Base-by-base conservation (phyloP, 2,329 filamentous ascomycete genomes). In the Talaromyces sp. region DNA sequence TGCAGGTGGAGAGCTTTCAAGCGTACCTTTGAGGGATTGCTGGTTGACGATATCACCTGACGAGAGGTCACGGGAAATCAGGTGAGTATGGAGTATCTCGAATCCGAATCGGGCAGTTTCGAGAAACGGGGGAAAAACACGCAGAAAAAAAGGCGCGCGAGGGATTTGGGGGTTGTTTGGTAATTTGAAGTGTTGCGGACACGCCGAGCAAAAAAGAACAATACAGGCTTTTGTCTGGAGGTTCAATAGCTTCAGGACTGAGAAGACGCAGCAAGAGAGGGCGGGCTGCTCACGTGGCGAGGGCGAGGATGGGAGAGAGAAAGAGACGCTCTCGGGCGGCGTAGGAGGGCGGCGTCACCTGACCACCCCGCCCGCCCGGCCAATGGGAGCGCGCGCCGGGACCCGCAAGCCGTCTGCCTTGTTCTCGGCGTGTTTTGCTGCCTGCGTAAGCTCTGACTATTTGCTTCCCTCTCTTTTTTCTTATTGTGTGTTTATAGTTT, bases 271-370 rank as follows among this genome's bases (percentile, higher is more conserved):
- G 64, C 53, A 56, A 15, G 33, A 68, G 71, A 71, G 70, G 67
- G 72, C 68, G 68, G 70, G 69, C 65, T 70, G 70, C 73, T 77
- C 75, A 77, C 75, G 75, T 77, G 75, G 75, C 71, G 68, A 68
- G 67, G 64, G 44, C 44, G 44, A 67, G 67, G 65, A 63, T 65
- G 57, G 61, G 63, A 57, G 61, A 59, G 60, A 58, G 64, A 66
- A 13, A 36, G 28, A 28, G 25, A 28, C 28, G 28, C 28, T 53
- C 28, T 13, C 19, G 30, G 51, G 25, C 27, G 22, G 17, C 13
- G 51, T 17, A 54, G 33, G 51, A 32, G 51, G 30, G 51, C 22
- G 28, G 7, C 28, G 62, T 75, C 73, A 75, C 72, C 71, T 74
- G 73, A 75, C 62, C 44, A 47, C 44, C 44, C 59, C 30, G 27